phyloP scores from a whole-genome alignment of 805 yeast species.

The Metschnikowia drakensbergensis region DNA sequence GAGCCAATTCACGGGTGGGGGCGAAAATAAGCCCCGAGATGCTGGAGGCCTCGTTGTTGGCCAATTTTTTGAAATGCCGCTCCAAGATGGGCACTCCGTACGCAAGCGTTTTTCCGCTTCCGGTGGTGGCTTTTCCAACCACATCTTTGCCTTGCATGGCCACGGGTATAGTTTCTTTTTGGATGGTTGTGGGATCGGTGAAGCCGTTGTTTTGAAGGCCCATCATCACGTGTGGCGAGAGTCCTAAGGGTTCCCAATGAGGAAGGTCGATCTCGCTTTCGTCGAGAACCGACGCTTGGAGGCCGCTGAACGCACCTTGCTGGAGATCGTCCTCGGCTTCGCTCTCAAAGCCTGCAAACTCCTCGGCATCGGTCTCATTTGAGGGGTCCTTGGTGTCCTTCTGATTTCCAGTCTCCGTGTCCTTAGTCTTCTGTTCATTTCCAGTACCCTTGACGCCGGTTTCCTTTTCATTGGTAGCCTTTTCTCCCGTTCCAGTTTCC shows the following conservation, averaged over 20 bases:
- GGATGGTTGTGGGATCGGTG: conserved; percentile 78
- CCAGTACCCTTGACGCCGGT: too few species aligned
- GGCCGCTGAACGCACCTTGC: neutral
- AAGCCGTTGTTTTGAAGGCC: conserved; percentile 62
- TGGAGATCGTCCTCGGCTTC: conserved; percentile 2
- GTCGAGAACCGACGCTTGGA: conserved; percentile 20
- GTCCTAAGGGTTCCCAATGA: conserved; percentile 49
- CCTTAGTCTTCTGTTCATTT: neutral
- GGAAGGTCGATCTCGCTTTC: conserved; percentile 48
- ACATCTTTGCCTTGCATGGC: conserved; percentile 75
- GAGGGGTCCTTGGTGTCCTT: neutral
- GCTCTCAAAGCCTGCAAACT: conserved; percentile 24
- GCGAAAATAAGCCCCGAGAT: conserved; percentile 56
- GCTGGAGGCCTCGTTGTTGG: too few species aligned
- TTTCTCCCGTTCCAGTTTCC: conserved; percentile 5
- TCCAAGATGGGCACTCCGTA: conserved; percentile 92
- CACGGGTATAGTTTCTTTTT: conserved; percentile 66
- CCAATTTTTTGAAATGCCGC: conserved; percentile 34
- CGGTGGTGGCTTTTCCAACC: conserved; percentile 95
- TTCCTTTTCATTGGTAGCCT: too few species aligned
- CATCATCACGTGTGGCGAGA: conserved; percentile 55
- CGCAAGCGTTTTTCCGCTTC: conserved; percentile 96
- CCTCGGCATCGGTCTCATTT: conserved; percentile 11
- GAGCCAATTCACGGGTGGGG: conserved; percentile 96
- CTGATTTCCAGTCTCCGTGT: conserved; percentile 20